These are phyloP conservation scores for Eutrema yunnanense DNA, from an alignment of 345 rosid species.

Conservation along the genomic window DNA sequence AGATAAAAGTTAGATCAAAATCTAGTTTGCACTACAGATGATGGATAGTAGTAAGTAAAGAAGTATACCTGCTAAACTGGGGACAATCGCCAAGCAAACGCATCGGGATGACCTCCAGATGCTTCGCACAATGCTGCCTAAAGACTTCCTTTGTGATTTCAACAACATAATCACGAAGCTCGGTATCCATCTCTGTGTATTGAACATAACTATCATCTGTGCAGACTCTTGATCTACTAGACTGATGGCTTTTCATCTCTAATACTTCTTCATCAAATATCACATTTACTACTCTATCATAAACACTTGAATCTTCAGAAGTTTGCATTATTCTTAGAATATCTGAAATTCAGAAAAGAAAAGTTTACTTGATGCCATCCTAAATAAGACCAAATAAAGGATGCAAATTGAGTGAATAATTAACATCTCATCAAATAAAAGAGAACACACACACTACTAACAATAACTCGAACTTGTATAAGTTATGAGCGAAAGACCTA, in stretches of 20 bases:
- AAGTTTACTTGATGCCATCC: conserved; percentile 18
- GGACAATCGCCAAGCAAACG: conserved; percentile 57
- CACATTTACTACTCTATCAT: conserved; percentile 79
- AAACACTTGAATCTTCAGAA: conserved; percentile 79
- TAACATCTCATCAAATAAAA: neutral
- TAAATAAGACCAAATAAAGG: neutral
- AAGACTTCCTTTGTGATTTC: conserved; percentile 77
- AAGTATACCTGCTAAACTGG: conserved; percentile 53
- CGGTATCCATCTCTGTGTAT: conserved; percentile 56
- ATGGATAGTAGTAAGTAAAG: neutral
- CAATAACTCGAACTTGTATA: neutral
- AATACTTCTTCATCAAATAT: conserved; percentile 72
- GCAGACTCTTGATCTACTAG: conserved; percentile 33
- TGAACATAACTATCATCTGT: conserved; percentile 44
- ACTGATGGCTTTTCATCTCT: conserved; percentile 48
- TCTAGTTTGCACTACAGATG: conserved; percentile 9
- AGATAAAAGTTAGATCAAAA: conserved; percentile 28
- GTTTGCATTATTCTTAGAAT: conserved; percentile 74
- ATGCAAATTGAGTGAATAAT: neutral
- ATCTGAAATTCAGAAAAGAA: conserved; percentile 46
- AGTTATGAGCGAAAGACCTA: neutral
- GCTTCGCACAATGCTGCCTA: conserved; percentile 82
- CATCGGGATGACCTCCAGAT: conserved; percentile 66
- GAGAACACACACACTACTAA: neutral
- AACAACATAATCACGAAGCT: conserved; percentile 72